These are phyloP conservation scores for Linum tenue DNA, from an alignment of 345 rosid species.

Conservation along the genomic window DNA sequence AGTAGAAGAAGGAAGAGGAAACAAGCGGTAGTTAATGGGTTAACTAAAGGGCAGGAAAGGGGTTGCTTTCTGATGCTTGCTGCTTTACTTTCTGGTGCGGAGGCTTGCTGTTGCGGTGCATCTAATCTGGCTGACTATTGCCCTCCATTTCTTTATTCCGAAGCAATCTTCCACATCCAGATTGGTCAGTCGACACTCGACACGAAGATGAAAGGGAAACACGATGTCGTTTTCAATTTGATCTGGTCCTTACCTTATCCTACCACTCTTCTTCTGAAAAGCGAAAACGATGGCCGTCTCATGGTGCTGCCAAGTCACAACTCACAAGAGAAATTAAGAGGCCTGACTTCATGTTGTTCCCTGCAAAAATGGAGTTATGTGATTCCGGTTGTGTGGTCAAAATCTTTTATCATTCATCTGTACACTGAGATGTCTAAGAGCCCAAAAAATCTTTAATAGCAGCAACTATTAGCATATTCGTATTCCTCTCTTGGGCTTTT, in stretches of 20 bases:
- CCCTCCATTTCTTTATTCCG: background rate
- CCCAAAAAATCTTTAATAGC: constrained; percentile 8
- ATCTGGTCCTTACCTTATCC: constrained; percentile 5
- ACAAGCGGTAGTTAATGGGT: background rate
- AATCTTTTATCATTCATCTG: too few species aligned
- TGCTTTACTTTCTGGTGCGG: background rate
- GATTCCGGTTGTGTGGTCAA: too few species aligned
- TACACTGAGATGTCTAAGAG: too few species aligned
- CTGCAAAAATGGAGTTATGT: too few species aligned
- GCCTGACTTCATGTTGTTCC: background rate
- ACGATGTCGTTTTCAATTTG: constrained; percentile 5
- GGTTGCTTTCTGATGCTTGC: constrained; percentile 1
- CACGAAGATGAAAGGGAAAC: background rate
- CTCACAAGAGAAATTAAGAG: background rate
- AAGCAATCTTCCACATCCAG: background rate
- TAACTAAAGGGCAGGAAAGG: background rate
- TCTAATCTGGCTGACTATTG: background rate
- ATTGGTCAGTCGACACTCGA: too few species aligned
- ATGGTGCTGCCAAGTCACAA: background rate
- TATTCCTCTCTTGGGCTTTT: too few species aligned
- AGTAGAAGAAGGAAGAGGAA: background rate
- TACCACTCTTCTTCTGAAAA: constrained; percentile 8
- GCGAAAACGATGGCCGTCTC: background rate
- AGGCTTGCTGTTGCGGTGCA: background rate
- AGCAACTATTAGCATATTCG: constrained; percentile 19